Base-by-base conservation (phyloP, 805 yeast genomes). In the Teunomyces stri region DNA sequence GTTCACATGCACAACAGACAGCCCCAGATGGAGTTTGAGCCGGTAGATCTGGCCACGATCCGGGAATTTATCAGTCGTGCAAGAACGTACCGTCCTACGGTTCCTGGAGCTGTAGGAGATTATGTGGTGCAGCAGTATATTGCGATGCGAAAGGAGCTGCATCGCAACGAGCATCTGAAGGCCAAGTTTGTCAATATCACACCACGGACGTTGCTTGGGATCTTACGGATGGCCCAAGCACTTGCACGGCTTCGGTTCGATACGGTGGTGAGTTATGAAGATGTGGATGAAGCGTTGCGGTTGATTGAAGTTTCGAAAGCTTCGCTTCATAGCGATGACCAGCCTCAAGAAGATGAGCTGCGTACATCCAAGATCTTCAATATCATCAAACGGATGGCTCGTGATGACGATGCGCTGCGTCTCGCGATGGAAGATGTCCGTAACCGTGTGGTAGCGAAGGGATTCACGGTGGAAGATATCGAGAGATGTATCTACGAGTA, bases 281-380 rank as follows among this genome's bases (percentile, higher is more conserved):
- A 94, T 66, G 97, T 94, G 35, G 98, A 94, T 60, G 99, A 94
- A 70, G 97, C 99, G 0, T 72, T 94, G 59, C 80, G 99, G 60
- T 77, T 94, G 55, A 75, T 85, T 48, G 85, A 85, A 57, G 96
- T 88, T 11, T 89, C 96, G n/a, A 88, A 91, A 67, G 82, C 86
- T 49, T 86, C 96, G 6, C 75, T 92, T 58, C 79, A 79, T 53
- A 74, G 78, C 36, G 73, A 70, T 51, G 62, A 63, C 33, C 71
- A 71, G 44, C 70, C 69, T 25, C 66, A 74, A 35, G 88, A 81
- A 52, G 95, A 88, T 58, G 78, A 79, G 25, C 78, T 87, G 44
- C 77, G 83, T 6, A 75, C 82, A 4, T 79, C 95, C 10, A 81
- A 78, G 61, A 84, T 91, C 42, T 88, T 79, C 66, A 83, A 83